Evolutionary conservation across 1,284 basidiomycete genomes (phyloP).

Genomic region (Leccinum griseonigrum): DNA sequence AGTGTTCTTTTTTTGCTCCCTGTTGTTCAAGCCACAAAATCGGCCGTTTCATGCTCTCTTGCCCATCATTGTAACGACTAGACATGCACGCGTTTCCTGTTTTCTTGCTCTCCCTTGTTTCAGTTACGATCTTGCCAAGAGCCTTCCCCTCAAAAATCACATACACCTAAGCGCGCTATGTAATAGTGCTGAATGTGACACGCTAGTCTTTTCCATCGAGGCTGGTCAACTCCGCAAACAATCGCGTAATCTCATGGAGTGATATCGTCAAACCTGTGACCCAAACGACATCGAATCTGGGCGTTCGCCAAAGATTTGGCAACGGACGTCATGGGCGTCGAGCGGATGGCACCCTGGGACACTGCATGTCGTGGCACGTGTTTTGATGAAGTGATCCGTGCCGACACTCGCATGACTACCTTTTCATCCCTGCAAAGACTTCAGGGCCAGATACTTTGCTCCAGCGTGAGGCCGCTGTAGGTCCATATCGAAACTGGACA

Average conservation of each 20-base stretch:
- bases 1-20: conserved; percentile 19
- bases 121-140: conserved; percentile 15
- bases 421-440: conserved; percentile 59
- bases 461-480: conserved; percentile 58
- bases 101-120: conserved; percentile 32
- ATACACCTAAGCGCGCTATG: conserved; percentile 14
- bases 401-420: conserved; percentile 36
- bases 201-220: conserved; percentile 11
- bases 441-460: conserved; percentile 71
- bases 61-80: conserved; percentile 59
- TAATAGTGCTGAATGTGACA: conserved; percentile 18
- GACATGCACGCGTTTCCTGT: conserved; percentile 50
- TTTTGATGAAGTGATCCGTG: conserved; percentile 3
- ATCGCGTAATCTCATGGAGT: conserved; percentile 2
- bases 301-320: conserved; percentile 9
- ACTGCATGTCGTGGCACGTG: conserved; percentile 5
- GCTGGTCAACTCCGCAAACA: conserved; percentile 3
- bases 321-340: background rate
- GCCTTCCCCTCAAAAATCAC: conserved; percentile 16
- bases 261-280: conserved; percentile 6
- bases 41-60: conserved; percentile 22
- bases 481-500: conserved; percentile 57
- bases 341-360: conserved; percentile 6
- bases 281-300: conserved; percentile 11
- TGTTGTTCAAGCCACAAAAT: conserved; percentile 25